A percentile compares a stretch with the other conserved stretches of the same genome.
These are phyloP conservation scores for Trichoderma pleuroti DNA, from an alignment of 2,329 filamentous ascomycete species.

Conservation along the genomic window DNA sequence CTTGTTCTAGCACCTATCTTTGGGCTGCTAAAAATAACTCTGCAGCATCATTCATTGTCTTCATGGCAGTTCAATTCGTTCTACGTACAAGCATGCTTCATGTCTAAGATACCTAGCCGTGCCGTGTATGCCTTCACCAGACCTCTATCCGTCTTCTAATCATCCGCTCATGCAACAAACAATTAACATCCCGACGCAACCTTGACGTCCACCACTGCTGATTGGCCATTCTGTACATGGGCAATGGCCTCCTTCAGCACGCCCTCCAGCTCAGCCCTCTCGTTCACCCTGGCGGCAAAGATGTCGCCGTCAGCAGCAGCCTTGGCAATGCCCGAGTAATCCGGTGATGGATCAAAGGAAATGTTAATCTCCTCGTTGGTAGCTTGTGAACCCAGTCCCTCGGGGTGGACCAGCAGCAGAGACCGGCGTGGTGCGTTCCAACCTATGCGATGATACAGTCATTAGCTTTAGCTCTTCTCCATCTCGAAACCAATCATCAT, in stretches of 20 bases:
- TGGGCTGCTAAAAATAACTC: not conserved
- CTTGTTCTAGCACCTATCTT: not conserved
- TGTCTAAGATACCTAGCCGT: not conserved
- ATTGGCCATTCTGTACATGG: slow-evolving; percentile 47
- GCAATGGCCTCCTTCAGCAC: slow-evolving; percentile 50
- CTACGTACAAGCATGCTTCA: not conserved
- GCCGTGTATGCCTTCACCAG: not conserved
- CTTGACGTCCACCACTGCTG: slow-evolving; percentile 53
- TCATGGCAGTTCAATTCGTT: not conserved
- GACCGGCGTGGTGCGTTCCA: slow-evolving; percentile 60
- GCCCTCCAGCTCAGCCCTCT: slow-evolving; percentile 43
- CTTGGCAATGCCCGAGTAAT: slow-evolving; percentile 59
- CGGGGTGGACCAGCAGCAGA: slow-evolving; percentile 54
- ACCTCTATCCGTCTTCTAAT: not conserved
- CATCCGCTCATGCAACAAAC: not conserved
- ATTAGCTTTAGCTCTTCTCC: not conserved
- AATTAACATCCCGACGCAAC: slow-evolving; percentile 43
- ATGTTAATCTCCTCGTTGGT: slow-evolving; percentile 63
- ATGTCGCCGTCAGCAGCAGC: slow-evolving; percentile 55
- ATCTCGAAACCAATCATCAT: not conserved
- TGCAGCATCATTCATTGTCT: not conserved
- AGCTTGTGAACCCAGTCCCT: slow-evolving; percentile 51
- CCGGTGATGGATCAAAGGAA: slow-evolving; percentile 54
- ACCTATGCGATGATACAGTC: slow-evolving; percentile 30
- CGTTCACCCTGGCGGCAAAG: slow-evolving; percentile 47